A percentile compares a stretch with the other conserved stretches of the same genome.
Conservation (phyloP, 257 asterid species). For the Solanum pimpinellifolium region DNA sequence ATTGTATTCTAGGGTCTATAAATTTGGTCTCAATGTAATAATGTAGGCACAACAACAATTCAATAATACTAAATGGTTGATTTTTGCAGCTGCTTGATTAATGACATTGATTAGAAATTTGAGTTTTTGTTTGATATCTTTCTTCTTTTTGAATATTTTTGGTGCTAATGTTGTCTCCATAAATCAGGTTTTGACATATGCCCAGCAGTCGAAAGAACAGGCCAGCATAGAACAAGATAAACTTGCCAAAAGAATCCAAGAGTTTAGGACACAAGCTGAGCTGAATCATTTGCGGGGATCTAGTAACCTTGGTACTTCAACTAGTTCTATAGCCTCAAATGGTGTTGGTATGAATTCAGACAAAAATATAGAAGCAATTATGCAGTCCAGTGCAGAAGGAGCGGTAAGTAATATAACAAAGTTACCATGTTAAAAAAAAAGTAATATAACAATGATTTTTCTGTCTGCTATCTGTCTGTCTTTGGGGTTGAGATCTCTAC, state of each 20-base stretch:
- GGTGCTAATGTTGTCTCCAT: background rate
- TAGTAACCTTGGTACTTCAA: conserved; percentile 42
- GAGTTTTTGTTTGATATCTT: background rate
- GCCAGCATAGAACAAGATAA: conserved; percentile 83
- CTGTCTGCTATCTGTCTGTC: background rate
- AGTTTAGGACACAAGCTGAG: conserved; percentile 83
- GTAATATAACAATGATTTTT: conserved; percentile 5
- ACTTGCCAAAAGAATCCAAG: conserved; percentile 95
- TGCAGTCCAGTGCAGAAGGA: conserved; percentile 71
- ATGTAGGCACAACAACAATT: too few relatives aligned
- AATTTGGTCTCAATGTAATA: too few relatives aligned
- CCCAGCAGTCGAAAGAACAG: conserved; percentile 95
- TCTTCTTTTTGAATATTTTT: background rate
- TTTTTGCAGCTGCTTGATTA: background rate
- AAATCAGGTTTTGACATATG: conserved; percentile 85
- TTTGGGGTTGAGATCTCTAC: background rate
- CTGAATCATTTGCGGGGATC: conserved; percentile 60
- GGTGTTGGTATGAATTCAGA: conserved; percentile 56
- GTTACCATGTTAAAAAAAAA: background rate
- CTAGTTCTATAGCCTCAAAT: conserved; percentile 47
- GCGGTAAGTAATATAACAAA: conserved; percentile 43
- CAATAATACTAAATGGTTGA: background rate
- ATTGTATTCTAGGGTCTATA: too few relatives aligned
- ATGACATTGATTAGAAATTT: background rate
- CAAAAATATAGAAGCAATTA: conserved; percentile 61